A percentile compares a stretch with the other conserved stretches of the same genome.
Evolutionary conservation across 345 rosid species (phyloP).

Genomic region (Acer negundo): DNA sequence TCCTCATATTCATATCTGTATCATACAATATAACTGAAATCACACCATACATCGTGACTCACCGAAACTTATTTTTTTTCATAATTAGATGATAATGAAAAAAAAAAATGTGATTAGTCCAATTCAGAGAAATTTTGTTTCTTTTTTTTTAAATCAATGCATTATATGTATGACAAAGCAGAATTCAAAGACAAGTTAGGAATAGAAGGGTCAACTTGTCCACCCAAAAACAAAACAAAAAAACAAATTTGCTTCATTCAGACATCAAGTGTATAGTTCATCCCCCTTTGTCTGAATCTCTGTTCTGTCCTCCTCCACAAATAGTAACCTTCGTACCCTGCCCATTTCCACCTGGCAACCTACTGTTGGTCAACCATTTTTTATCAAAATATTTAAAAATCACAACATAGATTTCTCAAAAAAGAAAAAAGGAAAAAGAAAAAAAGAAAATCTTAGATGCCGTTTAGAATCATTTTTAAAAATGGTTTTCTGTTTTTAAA

Average conservation of each 20-base stretch:
- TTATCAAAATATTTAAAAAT: background rate
- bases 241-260: background rate
- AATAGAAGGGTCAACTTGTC: no score
- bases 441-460: background rate
- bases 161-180: background rate
- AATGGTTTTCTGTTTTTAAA: no score
- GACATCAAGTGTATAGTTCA: background rate
- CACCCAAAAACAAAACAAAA: no score
- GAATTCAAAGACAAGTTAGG: background rate
- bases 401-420: background rate
- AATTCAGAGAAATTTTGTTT: background rate
- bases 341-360: background rate
- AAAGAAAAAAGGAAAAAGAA: background rate
- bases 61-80: no score
- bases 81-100: no score
- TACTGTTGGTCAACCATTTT: background rate
- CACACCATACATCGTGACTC: no score
- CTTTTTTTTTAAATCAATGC: background rate
- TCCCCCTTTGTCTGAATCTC: background rate
- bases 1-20: no score
- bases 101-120: background rate
- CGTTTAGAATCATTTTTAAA: no score
- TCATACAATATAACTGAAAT: no score
- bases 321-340: background rate
- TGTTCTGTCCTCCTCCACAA: background rate